Conservation (phyloP, 768 basidiomycete species). For the Guyanaporus albipodus region DNA sequence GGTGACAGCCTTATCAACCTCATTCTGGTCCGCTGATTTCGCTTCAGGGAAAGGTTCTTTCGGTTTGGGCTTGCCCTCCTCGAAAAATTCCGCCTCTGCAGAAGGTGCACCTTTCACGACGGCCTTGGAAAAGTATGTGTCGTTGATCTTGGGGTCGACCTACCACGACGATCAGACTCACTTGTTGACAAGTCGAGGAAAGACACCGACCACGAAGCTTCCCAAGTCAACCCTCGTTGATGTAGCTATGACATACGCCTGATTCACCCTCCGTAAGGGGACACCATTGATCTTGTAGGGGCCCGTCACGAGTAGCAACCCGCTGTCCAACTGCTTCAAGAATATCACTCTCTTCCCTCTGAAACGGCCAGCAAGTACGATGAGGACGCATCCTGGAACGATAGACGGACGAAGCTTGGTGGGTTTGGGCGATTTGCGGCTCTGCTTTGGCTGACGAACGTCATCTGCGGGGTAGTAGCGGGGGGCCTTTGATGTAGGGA, state of each 20-base stretch:
- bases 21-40: constrained; percentile 90
- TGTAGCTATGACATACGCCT: constrained; percentile 98
- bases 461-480: constrained; percentile 97
- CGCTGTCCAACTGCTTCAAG: constrained; percentile 91
- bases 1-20: constrained; percentile 72
- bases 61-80: constrained; percentile 86
- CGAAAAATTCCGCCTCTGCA: constrained; percentile 97
- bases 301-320: constrained; percentile 92
- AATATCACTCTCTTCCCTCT: constrained; percentile 97
- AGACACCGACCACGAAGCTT: constrained; percentile 59
- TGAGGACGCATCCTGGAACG: constrained; percentile 91
- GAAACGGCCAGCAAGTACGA: constrained; percentile 97
- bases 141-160: constrained; percentile 89
- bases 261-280: constrained; percentile 95
- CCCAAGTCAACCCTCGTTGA: constrained; percentile 88
- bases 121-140: constrained; percentile 89
- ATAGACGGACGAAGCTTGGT: constrained; percentile 81
- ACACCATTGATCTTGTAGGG: constrained; percentile 99
- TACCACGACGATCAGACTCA: constrained; percentile 29
- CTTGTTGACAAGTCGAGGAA: neutral
- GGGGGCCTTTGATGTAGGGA: constrained; percentile 81
- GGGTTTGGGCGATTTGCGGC: constrained; percentile 80
- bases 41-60: constrained; percentile 84
- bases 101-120: constrained; percentile 64
- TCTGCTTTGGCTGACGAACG: constrained; percentile 85